Base-by-base conservation (phyloP, 495 filamentous ascomycete species). In the Aspergillus baeticus region DNA sequence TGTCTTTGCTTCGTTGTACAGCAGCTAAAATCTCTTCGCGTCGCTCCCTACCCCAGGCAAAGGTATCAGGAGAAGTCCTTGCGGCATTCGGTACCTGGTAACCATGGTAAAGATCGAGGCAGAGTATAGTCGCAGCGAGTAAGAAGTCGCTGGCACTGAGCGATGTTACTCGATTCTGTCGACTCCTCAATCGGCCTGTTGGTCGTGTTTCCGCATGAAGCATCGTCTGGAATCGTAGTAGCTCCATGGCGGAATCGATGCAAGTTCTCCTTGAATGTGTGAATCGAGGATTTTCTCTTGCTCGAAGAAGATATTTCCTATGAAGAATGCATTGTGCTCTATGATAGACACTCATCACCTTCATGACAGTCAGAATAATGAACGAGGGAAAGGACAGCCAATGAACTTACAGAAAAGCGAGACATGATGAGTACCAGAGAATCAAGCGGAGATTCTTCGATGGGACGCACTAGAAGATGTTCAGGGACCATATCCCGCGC, bases 251-350 rank as follows among this genome's bases (percentile, higher is more conserved):
- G 1, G 92, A 88, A 60, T 96, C 91, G 51, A 98, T 87, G 58
- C 92, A 96, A 31, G 86, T 89, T 47, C 86, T 85, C 14, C 92
- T 84, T 6, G 90, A 96, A 63, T 92, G 87, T 11, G 87, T 84
- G 59, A 93, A 96, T 5, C 90, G 79, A 18, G 85, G 82, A 66
- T 93, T 92, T 57, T 87, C 81, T n/a, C 89, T 79, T 6, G 91
- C 87, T 47, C 85, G 81, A 14, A 81, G 75, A 59, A 96, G 80
- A 66, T 93, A 97, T 54, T 89, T 91, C 21, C 92, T 84, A 69
- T 98, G 95, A 18, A 98, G 82, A 26, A 96, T 85, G 55, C 87
- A 91, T 65, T 95, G 81, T 13, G 89, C 86, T 71, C 96, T 96
- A 63, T 95, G 85, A 64, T 89, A 94, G n/a, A 97, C 71, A 29